Percentiles rank a stretch among this genome's conserved stretches.
These are phyloP conservation scores for Lecanicillium sp. DNA, from an alignment of 2,329 filamentous ascomycete species.

Conservation along the genomic window DNA sequence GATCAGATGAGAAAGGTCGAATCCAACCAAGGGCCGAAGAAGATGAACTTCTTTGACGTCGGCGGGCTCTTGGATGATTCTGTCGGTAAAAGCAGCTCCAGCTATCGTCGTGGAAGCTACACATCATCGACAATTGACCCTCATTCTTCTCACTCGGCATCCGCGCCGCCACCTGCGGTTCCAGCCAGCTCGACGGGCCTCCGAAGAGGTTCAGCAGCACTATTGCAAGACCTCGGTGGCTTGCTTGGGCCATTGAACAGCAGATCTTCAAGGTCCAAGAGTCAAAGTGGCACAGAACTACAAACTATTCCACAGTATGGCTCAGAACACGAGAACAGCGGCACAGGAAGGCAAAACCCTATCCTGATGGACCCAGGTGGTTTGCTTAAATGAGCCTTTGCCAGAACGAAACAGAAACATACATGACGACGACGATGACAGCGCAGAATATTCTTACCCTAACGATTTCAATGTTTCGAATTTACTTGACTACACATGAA, in stretches of 20 bases:
- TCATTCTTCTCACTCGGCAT: conserved; percentile 19
- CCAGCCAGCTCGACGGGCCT: conserved; percentile 36
- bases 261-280: conserved; percentile 21
- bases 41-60: conserved; percentile 77
- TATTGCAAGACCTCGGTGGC: conserved; percentile 52
- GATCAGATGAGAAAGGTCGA: conserved; percentile 23
- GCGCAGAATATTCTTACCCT: background rate
- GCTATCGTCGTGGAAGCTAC: conserved; percentile 31
- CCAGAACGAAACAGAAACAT: background rate
- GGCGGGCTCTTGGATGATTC: conserved; percentile 61
- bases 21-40: conserved; percentile 14
- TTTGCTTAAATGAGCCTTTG: conserved; percentile 13
- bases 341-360: conserved; percentile 21
- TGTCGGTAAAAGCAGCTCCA: conserved; percentile 19
- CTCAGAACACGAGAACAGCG: conserved; percentile 23
- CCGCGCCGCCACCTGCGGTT: conserved; percentile 32
- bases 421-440: conserved; percentile 5
- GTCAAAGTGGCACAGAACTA: conserved; percentile 32
- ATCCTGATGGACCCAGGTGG: conserved; percentile 31
- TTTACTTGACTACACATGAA: too few species aligned
- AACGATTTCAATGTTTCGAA: too few species aligned
- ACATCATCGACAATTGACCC: conserved; percentile 33
- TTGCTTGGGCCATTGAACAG: conserved; percentile 36
- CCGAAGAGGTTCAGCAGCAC: conserved; percentile 45
- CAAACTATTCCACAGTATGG: conserved; percentile 36